Percentiles rank a stretch among this genome's conserved stretches.
These are phyloP conservation scores for Nevesoporus exiguus DNA, from an alignment of 768 basidiomycete species.

Conservation along the genomic window DNA sequence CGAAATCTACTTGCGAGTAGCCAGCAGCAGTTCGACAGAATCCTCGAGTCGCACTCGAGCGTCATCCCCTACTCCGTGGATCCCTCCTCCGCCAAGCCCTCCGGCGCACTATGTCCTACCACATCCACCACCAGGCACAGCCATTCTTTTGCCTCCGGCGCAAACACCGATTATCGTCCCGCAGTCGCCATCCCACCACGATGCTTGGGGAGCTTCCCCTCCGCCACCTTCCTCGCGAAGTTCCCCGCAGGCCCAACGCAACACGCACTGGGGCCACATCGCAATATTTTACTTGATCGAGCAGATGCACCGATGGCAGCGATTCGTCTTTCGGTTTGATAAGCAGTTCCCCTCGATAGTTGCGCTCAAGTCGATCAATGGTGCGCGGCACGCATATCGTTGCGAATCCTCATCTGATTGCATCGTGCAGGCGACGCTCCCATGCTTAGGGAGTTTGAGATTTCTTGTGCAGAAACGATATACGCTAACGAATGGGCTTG, in stretches of 20 bases:
- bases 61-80: conserved; percentile 31
- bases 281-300: conserved; percentile 75
- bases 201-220: conserved; percentile 38
- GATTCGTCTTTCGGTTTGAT: conserved; percentile 78
- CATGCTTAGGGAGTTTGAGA: conserved; percentile 70
- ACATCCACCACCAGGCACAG: conserved; percentile 23
- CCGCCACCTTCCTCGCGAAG: conserved; percentile 27
- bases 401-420: conserved; percentile 1
- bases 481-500: conserved; percentile 67
- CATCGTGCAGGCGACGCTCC: conserved; percentile 60
- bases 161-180: conserved; percentile 47
- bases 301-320: conserved; percentile 79
- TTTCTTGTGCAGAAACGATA: conserved; percentile 65
- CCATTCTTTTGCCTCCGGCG: conserved; percentile 35
- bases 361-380: conserved; percentile 69
- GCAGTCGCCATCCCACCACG: conserved; percentile 39
- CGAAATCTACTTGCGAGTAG: conserved; percentile 70
- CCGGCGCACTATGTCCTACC: conserved; percentile 40
- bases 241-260: conserved; percentile 38
- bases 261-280: conserved; percentile 76
- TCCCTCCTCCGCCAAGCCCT: conserved; percentile 30
- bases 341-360: conserved; percentile 70
- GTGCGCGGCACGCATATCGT: conserved; percentile 37
- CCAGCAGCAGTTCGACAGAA: conserved; percentile 29
- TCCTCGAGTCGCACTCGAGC: conserved; percentile 22